Percentiles rank a stretch among this genome's conserved stretches.
These are phyloP conservation scores for Allomyces macrogynus DNA, from an alignment of 192 early-diverging fungal genomes.

Conservation along the genomic window DNA sequence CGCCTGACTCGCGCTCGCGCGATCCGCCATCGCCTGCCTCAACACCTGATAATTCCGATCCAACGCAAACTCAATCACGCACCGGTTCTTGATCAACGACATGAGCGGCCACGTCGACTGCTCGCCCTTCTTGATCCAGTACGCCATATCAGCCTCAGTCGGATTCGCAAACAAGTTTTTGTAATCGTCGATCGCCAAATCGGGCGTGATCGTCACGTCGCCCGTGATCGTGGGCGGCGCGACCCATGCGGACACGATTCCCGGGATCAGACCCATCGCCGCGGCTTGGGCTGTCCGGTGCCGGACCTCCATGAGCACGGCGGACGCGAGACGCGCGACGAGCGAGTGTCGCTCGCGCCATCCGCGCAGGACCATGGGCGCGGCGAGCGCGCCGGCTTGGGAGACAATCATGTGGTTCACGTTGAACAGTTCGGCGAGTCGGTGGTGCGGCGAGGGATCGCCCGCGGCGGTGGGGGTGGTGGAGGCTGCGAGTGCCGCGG, in stretches of 20 bases:
- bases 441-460: slow-evolving; percentile 17
- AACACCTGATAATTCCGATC: slow-evolving; percentile 10
- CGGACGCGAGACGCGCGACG: slow-evolving; percentile 14
- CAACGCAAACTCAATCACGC: slow-evolving; percentile 46
- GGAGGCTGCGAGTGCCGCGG: too few relatives aligned
- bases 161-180: slow-evolving; percentile 47
- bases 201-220: slow-evolving; percentile 48
- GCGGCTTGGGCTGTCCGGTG: slow-evolving; percentile 29
- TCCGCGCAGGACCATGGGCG: slow-evolving; percentile 40
- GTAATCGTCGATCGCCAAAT: slow-evolving; percentile 31
- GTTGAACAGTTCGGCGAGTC: slow-evolving; percentile 57
- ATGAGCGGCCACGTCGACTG: slow-evolving; percentile 56
- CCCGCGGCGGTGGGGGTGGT: too few relatives aligned
- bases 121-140: slow-evolving; percentile 63
- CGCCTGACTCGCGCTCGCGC: too few relatives aligned
- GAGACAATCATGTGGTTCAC: slow-evolving; percentile 71
- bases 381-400: slow-evolving; percentile 46
- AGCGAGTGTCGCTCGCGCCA: slow-evolving; percentile 11
- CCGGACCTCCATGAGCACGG: slow-evolving; percentile 34
- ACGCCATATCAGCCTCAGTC: slow-evolving; percentile 32
- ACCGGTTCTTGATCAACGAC: slow-evolving; percentile 41
- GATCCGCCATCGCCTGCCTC: background rate
- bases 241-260: slow-evolving; percentile 21
- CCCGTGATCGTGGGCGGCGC: slow-evolving; percentile 43
- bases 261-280: slow-evolving; percentile 39